Evolutionary conservation across 345 rosid species (phyloP), one percentile per base, ranked within the genome.

Genomic region (Eucalyptus victrix): DNA sequence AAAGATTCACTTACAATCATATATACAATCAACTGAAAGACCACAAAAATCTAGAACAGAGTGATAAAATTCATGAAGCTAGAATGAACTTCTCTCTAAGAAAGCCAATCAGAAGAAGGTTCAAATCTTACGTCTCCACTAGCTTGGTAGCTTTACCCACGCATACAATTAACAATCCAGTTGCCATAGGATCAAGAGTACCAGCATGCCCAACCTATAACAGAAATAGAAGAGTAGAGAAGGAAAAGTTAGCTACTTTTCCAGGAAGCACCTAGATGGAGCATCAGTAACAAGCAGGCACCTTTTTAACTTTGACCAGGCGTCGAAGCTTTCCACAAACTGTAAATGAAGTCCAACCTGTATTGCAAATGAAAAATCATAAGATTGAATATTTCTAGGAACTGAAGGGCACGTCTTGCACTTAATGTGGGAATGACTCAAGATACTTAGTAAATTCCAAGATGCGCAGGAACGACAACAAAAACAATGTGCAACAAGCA

Each of bases 101-200:
- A 15, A 51, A 34, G 24, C 13, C 7, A 51, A 65, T 88, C 87
- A 80, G 45, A 69, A 90, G 87, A n/a, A 53, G 80, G 86, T 26
- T 58, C 85, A 89, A 88, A 53, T 88, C 93, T 87, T 91, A 98
- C 99, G 95, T 93, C 40, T 98, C 98, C 86, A 94, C 99, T 90
- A 96, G 90, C 91, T 98, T 98, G 34, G 98, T 98, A 86, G 99
- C 98, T 94, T 94, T 97, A 87, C 99, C 98, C 30, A 98, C 93
- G 87, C 98, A 97, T 62, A 98, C 97, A 65, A 98, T 98, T 90
- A 98, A 93, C 87, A 98, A 93, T 53, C 98, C 99, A 87, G 99
- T 96, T 91, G 99, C 99, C 99, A 97, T 96, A 69, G 99, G 99
- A 94, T 98, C 99, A 91, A 97, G 98, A 11, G 99, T 97, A 88